A percentile compares a stretch with the other conserved stretches of the same genome.
Evolutionary conservation across 2,329 filamentous ascomycete species (phyloP).

Genomic region (Colletotrichum horii): DNA sequence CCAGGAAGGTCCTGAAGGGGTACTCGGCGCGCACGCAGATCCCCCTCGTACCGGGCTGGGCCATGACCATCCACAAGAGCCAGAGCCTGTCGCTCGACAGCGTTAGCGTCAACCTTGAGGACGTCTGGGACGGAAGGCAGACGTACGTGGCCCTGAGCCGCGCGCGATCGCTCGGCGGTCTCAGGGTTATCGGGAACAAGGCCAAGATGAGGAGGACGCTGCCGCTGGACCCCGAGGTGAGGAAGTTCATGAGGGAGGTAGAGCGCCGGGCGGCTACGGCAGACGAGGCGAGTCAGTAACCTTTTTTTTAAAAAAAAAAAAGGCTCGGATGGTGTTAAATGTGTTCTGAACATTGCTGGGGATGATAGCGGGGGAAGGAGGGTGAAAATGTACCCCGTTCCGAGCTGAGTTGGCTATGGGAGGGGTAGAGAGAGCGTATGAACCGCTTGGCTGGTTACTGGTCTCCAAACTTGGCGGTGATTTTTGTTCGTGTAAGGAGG

Average conservation of each 20-base stretch:
- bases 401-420: background rate
- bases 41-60: constrained; percentile 65
- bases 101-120: constrained; percentile 58
- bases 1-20: constrained; percentile 25
- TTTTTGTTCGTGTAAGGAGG: background rate
- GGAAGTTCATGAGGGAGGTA: background rate
- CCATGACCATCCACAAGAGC: constrained; percentile 67
- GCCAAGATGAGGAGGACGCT: background rate
- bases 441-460: background rate
- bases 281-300: background rate
- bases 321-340: rapidly evolving
- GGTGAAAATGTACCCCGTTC: background rate
- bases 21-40: constrained; percentile 62
- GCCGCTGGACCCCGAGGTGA: background rate
- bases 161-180: background rate
- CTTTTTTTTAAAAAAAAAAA: rapidly evolving
- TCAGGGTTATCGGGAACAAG: background rate
- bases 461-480: background rate
- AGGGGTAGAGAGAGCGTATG: background rate
- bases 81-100: constrained; percentile 68
- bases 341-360: background rate
- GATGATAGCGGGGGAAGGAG: background rate
- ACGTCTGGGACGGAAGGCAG: constrained; percentile 45
- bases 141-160: background rate
- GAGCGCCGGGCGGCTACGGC: background rate